phyloP scores from a whole-genome alignment of 2,329 filamentous ascomycete genomes.

The Leptographium flavum region DNA sequence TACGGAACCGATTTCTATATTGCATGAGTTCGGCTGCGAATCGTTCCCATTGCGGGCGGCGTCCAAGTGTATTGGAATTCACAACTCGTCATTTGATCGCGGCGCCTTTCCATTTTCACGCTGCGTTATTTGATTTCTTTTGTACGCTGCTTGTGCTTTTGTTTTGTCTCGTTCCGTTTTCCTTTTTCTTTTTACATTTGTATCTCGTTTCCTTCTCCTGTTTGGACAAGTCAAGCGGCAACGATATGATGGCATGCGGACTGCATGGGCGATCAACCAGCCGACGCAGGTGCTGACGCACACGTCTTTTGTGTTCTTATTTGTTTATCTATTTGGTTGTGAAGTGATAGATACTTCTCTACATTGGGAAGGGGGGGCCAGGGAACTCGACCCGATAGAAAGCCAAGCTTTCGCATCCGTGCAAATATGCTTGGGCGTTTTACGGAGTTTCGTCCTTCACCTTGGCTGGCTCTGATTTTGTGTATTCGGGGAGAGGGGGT shows the following conservation, averaged over 20 bases:
- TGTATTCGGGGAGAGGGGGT: neutral
- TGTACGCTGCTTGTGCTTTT: neutral
- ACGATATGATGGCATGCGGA: conserved; percentile 1
- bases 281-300: neutral
- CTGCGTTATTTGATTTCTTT: neutral
- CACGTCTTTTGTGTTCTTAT: neutral
- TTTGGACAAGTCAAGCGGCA: neutral
- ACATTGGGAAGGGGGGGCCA: neutral
- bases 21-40: conserved; percentile 4
- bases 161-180: neutral
- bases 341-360: neutral
- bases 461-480: neutral
- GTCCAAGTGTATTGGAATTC: neutral
- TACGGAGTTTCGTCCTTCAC: neutral
- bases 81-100: neutral
- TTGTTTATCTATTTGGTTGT: neutral
- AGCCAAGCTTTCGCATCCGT: neutral
- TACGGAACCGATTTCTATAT: neutral
- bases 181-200: neutral
- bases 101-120: neutral
- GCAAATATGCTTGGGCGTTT: neutral
- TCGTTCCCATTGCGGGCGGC: conserved; percentile 11
- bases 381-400: neutral
- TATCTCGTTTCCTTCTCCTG: neutral
- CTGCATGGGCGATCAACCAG: neutral